Base-by-base conservation (phyloP, 1,139 yeast species). In the Taphrina flavorubra region DNA sequence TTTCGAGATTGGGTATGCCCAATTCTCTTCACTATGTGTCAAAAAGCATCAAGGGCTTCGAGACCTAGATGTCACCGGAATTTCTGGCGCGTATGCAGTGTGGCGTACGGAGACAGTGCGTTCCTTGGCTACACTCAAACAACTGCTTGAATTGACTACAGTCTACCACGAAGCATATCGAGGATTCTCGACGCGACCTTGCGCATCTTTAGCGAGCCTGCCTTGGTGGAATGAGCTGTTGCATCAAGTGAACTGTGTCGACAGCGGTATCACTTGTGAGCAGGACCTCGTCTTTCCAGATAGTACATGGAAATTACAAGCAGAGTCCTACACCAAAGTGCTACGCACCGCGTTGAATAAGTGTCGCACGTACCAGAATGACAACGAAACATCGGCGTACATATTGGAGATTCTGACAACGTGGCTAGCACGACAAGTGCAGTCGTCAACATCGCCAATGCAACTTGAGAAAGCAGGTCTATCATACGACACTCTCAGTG, bases 131-230 rank as follows among this genome's bases (percentile, higher is more conserved):
- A 40, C 46, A n/a, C 16, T 37, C 34, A 34, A 56, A 56, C 62
- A 58, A 44, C 13, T 58, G 25, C 42, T 58, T 6, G 20, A 25
- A 14, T 31, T 58, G 39, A 58, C 62, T 4, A 39, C 16, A 46
- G 51, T 53, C 11, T 58, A 58, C 31, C 51, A 44, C 20, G 34
- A 31, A 14, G 62, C 62, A 10, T 42, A 58, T 44, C 51, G 42
- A 16, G 51, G 49, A 13, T 44, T 58, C 31, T 10, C 53, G 36
- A 10, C 53, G 11, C 10, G 20, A 34, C 36, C 53, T 20, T 20
- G 53, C 13, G n/a, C 31, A n/a, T 25, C 53, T n/a, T 34, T 49
- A 25, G n/a, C 53, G 11, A 34, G 8, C 8, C 36, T 49, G n/a
- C 53, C 36, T 7, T 49, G 53, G 53, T 49, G 53, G 53, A 8